Evolutionary conservation across 2,329 filamentous ascomycete species (phyloP).

Genomic region (Phialemoniopsis sp.): DNA sequence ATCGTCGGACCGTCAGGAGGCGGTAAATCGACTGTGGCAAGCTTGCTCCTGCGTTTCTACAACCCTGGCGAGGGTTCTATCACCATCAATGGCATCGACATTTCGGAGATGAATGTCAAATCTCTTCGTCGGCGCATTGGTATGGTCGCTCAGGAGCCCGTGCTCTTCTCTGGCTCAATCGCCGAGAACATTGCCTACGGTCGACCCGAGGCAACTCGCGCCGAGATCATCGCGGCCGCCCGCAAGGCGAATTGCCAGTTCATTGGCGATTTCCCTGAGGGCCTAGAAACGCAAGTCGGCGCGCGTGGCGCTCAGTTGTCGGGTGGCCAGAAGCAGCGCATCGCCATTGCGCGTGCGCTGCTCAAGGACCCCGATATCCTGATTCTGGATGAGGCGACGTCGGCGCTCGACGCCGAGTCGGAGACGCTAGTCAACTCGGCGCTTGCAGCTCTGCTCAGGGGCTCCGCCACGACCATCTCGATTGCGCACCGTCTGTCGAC

Average conservation of each 20-base stretch:
- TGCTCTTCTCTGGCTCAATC: slow-evolving; percentile 81
- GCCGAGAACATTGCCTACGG: slow-evolving; percentile 92
- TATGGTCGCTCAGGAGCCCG: slow-evolving; percentile 92
- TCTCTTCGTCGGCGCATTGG: slow-evolving; percentile 89
- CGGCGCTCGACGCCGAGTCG: slow-evolving; percentile 90
- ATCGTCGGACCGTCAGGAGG: slow-evolving; percentile 95
- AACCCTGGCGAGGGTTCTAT: slow-evolving; percentile 74
- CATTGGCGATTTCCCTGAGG: slow-evolving; percentile 93
- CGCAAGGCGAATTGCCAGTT: slow-evolving; percentile 94
- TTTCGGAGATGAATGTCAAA: slow-evolving; percentile 86
- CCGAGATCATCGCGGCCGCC: slow-evolving; percentile 82
- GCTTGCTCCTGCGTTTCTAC: slow-evolving; percentile 89
- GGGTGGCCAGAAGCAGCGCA: slow-evolving; percentile 95
- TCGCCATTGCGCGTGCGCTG: slow-evolving; percentile 90
- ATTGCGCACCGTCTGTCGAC: slow-evolving; percentile 95
- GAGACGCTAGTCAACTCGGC: slow-evolving; percentile 96
- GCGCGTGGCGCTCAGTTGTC: slow-evolving; percentile 90
- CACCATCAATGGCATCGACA: slow-evolving; percentile 78
- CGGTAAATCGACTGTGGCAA: slow-evolving; percentile 92
- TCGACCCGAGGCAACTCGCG: slow-evolving; percentile 69
- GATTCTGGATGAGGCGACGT: slow-evolving; percentile 94
- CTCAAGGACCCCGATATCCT: slow-evolving; percentile 96
- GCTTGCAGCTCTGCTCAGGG: slow-evolving; percentile 72
- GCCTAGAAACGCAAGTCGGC: slow-evolving; percentile 89
- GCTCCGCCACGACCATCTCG: slow-evolving; percentile 93